Evolutionary conservation across 805 yeast genomes (phyloP).

Genomic region (Kuraishia capsulata): DNA sequence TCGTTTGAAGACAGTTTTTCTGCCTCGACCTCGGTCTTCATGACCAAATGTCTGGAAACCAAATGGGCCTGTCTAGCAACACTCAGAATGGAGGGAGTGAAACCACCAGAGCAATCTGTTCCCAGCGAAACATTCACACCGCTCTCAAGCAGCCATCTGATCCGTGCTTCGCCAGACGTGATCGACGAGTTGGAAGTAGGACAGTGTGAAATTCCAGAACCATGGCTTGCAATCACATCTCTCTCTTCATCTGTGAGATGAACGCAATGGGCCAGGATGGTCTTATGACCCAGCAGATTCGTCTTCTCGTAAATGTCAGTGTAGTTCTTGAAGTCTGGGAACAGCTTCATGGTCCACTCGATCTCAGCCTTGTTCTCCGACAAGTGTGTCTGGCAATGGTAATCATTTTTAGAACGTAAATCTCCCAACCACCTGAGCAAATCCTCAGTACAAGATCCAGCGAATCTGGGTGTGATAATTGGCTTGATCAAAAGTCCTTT

Average conservation of each 20-base stretch:
- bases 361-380: slow-evolving; percentile 71
- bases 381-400: slow-evolving; percentile 79
- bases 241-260: slow-evolving; percentile 61
- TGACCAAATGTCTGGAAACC: slow-evolving; percentile 58
- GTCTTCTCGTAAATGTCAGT: slow-evolving; percentile 64
- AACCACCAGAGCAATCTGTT: slow-evolving; percentile 69
- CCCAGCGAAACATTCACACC: slow-evolving; percentile 71
- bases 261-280: slow-evolving; percentile 81
- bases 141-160: slow-evolving; percentile 51
- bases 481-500: slow-evolving; percentile 47
- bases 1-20: slow-evolving; percentile 53
- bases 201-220: slow-evolving; percentile 76
- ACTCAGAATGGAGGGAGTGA: slow-evolving; percentile 47
- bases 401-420: slow-evolving; percentile 29
- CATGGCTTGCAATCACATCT: slow-evolving; percentile 35
- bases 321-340: slow-evolving; percentile 61
- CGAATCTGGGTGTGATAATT: slow-evolving; percentile 82
- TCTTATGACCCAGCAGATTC: slow-evolving; percentile 46
- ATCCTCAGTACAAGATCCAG: slow-evolving; percentile 69
- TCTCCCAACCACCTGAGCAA: slow-evolving; percentile 52
- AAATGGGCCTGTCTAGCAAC: slow-evolving; percentile 59
- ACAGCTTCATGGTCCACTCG: slow-evolving; percentile 55
- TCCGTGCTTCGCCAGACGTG: slow-evolving; percentile 80
- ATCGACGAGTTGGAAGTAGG: slow-evolving; percentile 81
- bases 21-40: slow-evolving; percentile 33